Conservation (phyloP, 2,329 filamentous ascomycete species). For the Coleophoma cylindrospora region DNA sequence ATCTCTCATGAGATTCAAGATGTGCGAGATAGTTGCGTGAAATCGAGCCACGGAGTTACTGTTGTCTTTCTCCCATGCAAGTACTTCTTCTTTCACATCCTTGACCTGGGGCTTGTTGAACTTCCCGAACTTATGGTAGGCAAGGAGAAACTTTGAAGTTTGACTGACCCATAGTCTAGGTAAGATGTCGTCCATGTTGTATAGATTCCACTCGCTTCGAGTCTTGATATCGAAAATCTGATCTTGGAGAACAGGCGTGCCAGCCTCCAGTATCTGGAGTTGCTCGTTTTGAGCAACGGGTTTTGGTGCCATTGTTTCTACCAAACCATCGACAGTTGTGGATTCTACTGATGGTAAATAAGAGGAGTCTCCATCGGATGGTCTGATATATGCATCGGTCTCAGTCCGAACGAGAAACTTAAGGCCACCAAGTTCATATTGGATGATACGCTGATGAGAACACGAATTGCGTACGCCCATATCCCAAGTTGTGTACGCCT, state of each 20-base stretch:
- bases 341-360: not conserved
- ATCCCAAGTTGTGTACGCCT: constrained; percentile 60
- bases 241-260: not conserved
- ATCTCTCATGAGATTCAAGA: constrained; percentile 15
- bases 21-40: constrained; percentile 15
- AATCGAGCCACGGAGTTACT: constrained; percentile 8
- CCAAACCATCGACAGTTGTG: not conserved
- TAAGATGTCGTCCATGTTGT: constrained; percentile 23
- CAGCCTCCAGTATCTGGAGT: too few species aligned
- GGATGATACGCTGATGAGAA: constrained; percentile 55
- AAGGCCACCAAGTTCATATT: constrained; percentile 49
- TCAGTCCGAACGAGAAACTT: constrained; percentile 48
- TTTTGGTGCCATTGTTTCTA: constrained; percentile 19
- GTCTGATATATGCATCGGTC: constrained; percentile 47
- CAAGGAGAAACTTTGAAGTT: constrained; percentile 43
- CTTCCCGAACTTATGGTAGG: constrained; percentile 35
- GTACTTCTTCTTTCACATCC: constrained; percentile 7
- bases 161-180: constrained; percentile 43
- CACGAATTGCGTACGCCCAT: constrained; percentile 42
- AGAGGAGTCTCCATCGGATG: not conserved
- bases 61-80: constrained; percentile 13
- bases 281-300: not conserved
- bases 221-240: constrained; percentile 50
- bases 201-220: constrained; percentile 22
- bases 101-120: constrained; percentile 26